Evolutionary conservation across 352 stramenopile genomes (phyloP), one percentile per base, ranked within the genome.

Genomic region (Phytophthora agathidicida): DNA sequence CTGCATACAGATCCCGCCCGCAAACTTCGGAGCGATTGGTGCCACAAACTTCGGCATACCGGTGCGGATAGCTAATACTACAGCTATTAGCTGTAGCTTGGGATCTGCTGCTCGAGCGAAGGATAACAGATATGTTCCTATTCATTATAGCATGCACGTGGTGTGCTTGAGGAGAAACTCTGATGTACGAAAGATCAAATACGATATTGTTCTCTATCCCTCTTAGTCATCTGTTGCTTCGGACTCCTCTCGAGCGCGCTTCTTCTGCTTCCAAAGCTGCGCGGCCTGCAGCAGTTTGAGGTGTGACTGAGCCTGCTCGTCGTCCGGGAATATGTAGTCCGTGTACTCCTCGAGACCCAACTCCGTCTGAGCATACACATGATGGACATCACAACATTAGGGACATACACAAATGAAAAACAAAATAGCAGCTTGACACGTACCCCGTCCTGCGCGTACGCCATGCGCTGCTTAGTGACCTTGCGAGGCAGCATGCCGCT

Each of bases 281-380:
- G 97, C 96, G 52, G 98, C 97, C 71, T 99, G 92, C 45, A 99
- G 80, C 66, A 99, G 89, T 66, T 99, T 99, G 68, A 98, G 88
- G 76, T 98, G 97, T 27, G 91, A 88, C 44, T 93, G 90, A 3
- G 93, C 89, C 66, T 97, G 89, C 59, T 98, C 85, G 67, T 99
- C 98, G 71, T 99, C 97, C 5, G 97, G 97, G 83, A 99, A 99
- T 46, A 98, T 84, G 69, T 99, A 99, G 68, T 99, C 98, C 47
- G 96, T 98, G 84, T 99, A 99, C 66, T 99, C 97, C 74, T 99
- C 97, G 83, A 94, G 86, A 3, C 84, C 96, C 85, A 86, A 79
- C 73, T 84, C 93, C 78, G 75, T 88, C 83, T 93, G 60, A n/a
- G n/a, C n/a, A n/a, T 10, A 55, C 9, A 27, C 24, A 19, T 7